Evolutionary conservation across 805 yeast species (phyloP).

Genomic region (Citeromyces matritensis): DNA sequence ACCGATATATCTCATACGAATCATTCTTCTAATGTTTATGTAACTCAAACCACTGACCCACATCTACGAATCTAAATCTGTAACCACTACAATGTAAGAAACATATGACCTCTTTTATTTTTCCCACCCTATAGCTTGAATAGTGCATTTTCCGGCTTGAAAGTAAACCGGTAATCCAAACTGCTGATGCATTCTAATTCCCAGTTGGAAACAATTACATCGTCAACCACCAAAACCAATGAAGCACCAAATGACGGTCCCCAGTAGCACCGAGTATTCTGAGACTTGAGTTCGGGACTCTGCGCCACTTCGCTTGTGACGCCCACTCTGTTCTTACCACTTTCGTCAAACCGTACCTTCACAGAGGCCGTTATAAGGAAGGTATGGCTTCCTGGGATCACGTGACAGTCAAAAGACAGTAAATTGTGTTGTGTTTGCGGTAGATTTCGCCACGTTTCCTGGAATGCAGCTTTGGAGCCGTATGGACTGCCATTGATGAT

Average conservation of each 20-base stretch:
- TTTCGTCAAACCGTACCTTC: constrained; percentile 64
- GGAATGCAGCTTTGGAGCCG: constrained; percentile 33
- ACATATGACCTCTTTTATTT: neutral
- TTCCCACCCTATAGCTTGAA: too few relatives aligned
- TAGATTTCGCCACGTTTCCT: constrained; percentile 38
- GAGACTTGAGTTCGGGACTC: constrained; percentile 2
- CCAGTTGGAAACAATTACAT: constrained; percentile 17
- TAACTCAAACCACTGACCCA: too few relatives aligned
- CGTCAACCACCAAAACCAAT: constrained; percentile 45
- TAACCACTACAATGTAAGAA: too few relatives aligned
- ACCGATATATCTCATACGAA: too few relatives aligned
- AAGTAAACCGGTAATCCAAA: constrained; percentile 53
- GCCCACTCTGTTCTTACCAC: constrained; percentile 53
- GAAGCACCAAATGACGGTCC: constrained; percentile 61
- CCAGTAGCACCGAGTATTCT: constrained; percentile 32
- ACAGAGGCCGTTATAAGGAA: constrained; percentile 30
- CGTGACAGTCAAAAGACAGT: constrained; percentile 51
- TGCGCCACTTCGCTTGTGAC: constrained; percentile 37
- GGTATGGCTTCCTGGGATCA: constrained; percentile 41
- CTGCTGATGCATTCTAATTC: constrained; percentile 37
- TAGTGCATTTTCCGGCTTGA: constrained; percentile 38
- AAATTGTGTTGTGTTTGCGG: constrained; percentile 50
- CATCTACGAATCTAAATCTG: too few relatives aligned
- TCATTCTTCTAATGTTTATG: too few relatives aligned
- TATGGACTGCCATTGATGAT: constrained; percentile 46